phyloP scores from a whole-genome alignment of 352 stramenopile genomes.

The Blastocystis sp. region DNA sequence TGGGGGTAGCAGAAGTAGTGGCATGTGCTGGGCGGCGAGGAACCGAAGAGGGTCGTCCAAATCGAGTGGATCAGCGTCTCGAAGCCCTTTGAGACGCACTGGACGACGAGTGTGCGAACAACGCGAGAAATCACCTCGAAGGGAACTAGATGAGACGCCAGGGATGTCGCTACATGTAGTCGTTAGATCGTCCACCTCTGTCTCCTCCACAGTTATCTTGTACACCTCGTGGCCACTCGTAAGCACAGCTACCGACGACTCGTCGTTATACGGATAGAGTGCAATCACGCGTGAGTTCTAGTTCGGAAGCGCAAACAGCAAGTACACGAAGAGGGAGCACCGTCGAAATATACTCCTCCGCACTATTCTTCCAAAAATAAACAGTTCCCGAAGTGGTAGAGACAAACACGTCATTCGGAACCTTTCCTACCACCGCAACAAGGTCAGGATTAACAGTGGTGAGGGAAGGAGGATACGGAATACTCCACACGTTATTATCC shows the following conservation, averaged over 20 bases:
- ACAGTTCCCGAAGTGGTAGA: background rate
- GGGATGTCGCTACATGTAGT: background rate
- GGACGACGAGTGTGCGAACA: background rate
- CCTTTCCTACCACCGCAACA: background rate
- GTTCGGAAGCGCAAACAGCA: background rate
- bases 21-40: background rate
- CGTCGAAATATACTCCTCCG: background rate
- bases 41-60: background rate
- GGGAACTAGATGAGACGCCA: background rate
- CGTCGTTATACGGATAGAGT: background rate
- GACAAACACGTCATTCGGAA: background rate
- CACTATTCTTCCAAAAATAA: background rate
- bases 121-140: background rate
- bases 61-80: background rate
- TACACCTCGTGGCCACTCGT: background rate
- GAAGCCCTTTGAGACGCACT: too few relatives aligned
- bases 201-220: background rate
- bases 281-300: background rate
- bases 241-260: background rate
- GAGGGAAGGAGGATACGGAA: background rate
- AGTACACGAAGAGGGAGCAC: background rate
- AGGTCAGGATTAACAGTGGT: background rate
- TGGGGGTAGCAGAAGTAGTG: background rate
- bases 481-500: background rate
- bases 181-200: background rate